Conservation (phyloP, 129 eudicot species). For the Oenanthe sinensis region DNA sequence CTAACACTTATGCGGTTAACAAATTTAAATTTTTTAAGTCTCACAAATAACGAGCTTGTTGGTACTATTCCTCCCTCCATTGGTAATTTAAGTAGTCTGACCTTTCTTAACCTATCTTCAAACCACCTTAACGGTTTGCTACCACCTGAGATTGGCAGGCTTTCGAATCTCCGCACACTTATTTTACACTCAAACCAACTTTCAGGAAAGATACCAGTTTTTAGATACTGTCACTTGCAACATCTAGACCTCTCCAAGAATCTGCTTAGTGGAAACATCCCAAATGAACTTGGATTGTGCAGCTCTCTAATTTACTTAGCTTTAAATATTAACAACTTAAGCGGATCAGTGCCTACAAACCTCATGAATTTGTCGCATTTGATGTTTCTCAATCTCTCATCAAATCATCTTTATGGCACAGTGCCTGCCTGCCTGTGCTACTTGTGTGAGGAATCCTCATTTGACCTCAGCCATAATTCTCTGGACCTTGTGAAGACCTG, state of each 20-base stretch:
- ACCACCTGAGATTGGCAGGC: background rate
- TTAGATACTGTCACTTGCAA: background rate
- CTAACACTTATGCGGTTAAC: background rate
- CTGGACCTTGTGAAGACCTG: background rate
- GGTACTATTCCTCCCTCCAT: constrained; percentile 2
- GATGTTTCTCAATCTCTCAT: background rate
- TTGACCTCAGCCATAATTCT: background rate
- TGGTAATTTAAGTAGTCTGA: background rate
- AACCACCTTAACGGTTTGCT: background rate
- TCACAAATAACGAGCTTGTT: background rate
- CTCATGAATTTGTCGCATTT: background rate
- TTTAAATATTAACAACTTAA: background rate
- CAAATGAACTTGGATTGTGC: constrained; percentile 4
- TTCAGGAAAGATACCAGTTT: constrained; percentile 6
- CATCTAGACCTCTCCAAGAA: constrained; percentile 2
- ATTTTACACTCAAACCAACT: background rate
- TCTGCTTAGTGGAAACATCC: background rate
- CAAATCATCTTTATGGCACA: background rate
- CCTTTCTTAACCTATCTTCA: background rate
- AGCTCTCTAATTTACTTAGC: background rate
- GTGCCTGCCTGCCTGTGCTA: background rate
- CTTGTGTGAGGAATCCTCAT: background rate
- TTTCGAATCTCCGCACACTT: background rate
- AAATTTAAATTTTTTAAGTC: background rate
- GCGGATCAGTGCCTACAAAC: background rate